Percentiles rank a stretch among this genome's conserved stretches.
Evolutionary conservation across 495 filamentous ascomycete genomes (phyloP).

Genomic region (Evernia prunastri): DNA sequence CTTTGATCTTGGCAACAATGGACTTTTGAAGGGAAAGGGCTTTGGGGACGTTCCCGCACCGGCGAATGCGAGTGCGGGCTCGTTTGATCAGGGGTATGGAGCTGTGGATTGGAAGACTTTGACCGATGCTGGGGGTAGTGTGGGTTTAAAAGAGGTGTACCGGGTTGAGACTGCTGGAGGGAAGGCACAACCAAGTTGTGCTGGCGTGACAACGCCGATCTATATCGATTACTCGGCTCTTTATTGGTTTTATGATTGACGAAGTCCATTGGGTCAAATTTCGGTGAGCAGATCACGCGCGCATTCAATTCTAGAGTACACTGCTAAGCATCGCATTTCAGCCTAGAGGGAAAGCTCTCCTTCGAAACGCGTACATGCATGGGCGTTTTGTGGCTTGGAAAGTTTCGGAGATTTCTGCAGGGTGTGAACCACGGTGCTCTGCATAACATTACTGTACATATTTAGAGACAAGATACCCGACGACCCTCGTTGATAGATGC

Average conservation of each 20-base stretch:
- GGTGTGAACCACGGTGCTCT: neutral
- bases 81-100: conserved; percentile 33
- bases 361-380: neutral
- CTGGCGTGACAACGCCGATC: conserved; percentile 32
- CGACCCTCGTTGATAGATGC: neutral
- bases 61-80: conserved; percentile 37
- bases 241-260: conserved; percentile 61
- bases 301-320: neutral
- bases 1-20: conserved; percentile 49
- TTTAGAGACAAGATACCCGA: neutral
- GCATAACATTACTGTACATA: conserved; percentile 3
- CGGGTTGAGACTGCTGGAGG: conserved; percentile 65
- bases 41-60: conserved; percentile 47
- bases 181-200: conserved; percentile 42
- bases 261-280: neutral
- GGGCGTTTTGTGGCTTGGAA: neutral
- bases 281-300: neutral
- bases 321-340: neutral
- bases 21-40: conserved; percentile 40
- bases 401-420: neutral
- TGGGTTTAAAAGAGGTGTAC: conserved; percentile 52
- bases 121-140: conserved; percentile 39
- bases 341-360: neutral
- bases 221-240: conserved; percentile 59
- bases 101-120: conserved; percentile 64